Base-by-base conservation (phyloP, 805 yeast genomes). In the Zygoascus bituminiphila region DNA sequence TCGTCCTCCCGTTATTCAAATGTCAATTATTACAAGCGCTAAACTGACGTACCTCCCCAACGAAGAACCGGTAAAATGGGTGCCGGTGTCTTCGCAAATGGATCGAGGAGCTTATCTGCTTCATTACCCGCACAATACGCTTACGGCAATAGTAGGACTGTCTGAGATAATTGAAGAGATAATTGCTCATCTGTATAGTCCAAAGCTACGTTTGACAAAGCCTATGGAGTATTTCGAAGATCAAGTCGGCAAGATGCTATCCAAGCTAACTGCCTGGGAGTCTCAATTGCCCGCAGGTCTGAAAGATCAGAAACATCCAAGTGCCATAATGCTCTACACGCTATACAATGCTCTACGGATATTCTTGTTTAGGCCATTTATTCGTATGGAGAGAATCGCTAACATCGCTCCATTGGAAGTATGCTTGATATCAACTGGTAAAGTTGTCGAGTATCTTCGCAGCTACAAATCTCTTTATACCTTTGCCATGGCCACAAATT, bases 141-240 rank as follows among this genome's bases (percentile, higher is more conserved):
- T 54, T 25, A 53, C 53, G 2, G 47, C 53, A 7, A 52, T 54
- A 12, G 31, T 52, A n/a, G 24, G 46, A 22, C 45, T 54, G 9
- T 50, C 54, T 19, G 57, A 50, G 42, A 48, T 52, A 15, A 52
- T 52, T 22, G 53, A 49, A 20, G 49, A 52, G 23, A 48, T 47
- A 4, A 29, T 29, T 29, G 33, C 33, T 29, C 33, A 29, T 29
- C 7, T 29, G 17, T 20, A 36, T 36, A 36, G 20, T 36, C 40
- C 40, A 12, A 20, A 20, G 17, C 6, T 36, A 36, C 40, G 22
- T 36, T 14, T n/a, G 10, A 36, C 22, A n/a, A 14, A 36, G 10
- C 40, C 22, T 12, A 29, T 29, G 33, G 7, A 5, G 33, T 36
- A 15, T 8, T 20, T 36, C 5, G 40, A 36, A 17, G 15, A 36